These are phyloP conservation scores for Coemansia sp. DNA, from an alignment of 192 early-diverging fungal species.

Conservation along the genomic window DNA sequence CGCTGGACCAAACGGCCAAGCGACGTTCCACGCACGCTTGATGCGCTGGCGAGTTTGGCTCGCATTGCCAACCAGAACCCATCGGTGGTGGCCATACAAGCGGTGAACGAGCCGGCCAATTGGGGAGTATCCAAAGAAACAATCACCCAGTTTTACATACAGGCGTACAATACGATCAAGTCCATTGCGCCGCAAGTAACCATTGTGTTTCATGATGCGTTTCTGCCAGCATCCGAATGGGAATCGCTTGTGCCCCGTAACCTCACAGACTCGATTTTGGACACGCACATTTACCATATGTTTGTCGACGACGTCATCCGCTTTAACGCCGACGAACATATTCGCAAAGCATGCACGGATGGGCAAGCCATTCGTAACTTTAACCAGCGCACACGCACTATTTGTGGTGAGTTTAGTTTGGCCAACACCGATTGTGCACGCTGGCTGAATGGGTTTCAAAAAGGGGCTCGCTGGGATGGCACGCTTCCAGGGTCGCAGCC, in stretches of 20 bases:
- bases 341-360: conserved; percentile 30
- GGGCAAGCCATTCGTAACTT: conserved; percentile 39
- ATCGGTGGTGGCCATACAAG: conserved; percentile 36
- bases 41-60: conserved; percentile 31
- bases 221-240: conserved; percentile 47
- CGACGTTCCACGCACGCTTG: conserved; percentile 34
- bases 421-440: conserved; percentile 72
- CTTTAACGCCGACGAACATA: conserved; percentile 26
- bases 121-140: conserved; percentile 45
- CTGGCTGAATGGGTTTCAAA: conserved; percentile 67
- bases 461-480: conserved; percentile 66
- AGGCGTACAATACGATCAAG: conserved; percentile 31
- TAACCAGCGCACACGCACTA: conserved; percentile 45
- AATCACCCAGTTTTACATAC: conserved; percentile 37
- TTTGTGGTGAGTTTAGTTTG: conserved; percentile 73
- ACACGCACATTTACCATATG: conserved; percentile 57
- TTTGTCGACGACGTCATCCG: conserved; percentile 35
- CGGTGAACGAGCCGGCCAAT: conserved; percentile 57
- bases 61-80: conserved; percentile 37
- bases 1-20: conserved; percentile 30
- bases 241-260: conserved; percentile 27
- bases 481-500: conserved; percentile 34
- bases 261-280: conserved; percentile 36
- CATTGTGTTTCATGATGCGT: conserved; percentile 49
- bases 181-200: conserved; percentile 32